A percentile compares a stretch with the other conserved stretches of the same genome.
These are phyloP conservation scores for Petrea volubilis DNA, from an alignment of 257 asterid genomes.

Conservation along the genomic window DNA sequence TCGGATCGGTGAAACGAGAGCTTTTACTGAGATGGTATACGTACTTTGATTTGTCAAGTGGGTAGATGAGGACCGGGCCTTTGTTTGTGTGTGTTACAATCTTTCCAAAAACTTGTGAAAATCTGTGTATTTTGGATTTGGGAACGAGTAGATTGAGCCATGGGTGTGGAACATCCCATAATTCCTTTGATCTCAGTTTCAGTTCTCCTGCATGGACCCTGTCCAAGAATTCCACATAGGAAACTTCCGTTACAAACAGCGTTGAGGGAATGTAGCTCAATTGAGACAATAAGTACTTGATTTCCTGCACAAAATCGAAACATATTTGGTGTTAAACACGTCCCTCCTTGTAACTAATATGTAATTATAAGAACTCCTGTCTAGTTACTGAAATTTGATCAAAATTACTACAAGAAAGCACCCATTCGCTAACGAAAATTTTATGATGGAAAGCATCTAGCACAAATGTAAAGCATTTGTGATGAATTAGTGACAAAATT, in stretches of 20 bases:
- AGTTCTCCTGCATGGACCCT: constrained; percentile 79
- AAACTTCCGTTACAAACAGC: constrained; percentile 58
- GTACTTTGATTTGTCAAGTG: constrained; percentile 82
- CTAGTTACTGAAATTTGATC: too few species aligned
- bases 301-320: constrained; percentile 54
- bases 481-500: too few species aligned
- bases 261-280: constrained; percentile 79
- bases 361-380: background rate
- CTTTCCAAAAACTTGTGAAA: constrained; percentile 72
- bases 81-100: constrained; percentile 64
- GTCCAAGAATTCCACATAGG: constrained; percentile 84
- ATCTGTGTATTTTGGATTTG: constrained; percentile 55
- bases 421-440: too few species aligned
- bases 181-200: constrained; percentile 61
- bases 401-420: too few species aligned
- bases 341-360: background rate
- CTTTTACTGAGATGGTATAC: too few species aligned
- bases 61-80: constrained; percentile 86
- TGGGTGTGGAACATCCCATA: constrained; percentile 94
- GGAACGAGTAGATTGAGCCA: constrained; percentile 96
- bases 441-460: too few species aligned
- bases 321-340: background rate
- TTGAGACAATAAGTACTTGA: constrained; percentile 55
- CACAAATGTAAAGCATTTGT: too few species aligned
- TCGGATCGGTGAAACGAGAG: too few species aligned